These are phyloP conservation scores for Trypanosoma conorhini DNA, from an alignment of 208 protist species.

Conservation along the genomic window DNA sequence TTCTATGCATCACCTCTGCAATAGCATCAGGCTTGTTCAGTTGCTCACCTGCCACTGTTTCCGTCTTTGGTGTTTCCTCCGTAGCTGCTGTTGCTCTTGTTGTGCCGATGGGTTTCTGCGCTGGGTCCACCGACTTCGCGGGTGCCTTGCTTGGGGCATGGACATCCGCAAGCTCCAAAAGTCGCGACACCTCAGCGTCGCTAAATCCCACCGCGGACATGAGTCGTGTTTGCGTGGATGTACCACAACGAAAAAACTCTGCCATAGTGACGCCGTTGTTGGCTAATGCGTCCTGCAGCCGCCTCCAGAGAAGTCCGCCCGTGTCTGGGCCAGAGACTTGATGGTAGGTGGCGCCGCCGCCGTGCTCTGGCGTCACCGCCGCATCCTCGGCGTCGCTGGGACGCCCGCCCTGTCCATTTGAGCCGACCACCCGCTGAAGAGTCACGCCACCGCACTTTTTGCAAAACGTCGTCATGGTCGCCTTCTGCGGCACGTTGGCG, in stretches of 20 bases:
- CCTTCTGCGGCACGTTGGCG: conserved; percentile 1
- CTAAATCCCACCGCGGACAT: conserved; percentile 20
- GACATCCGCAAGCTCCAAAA: conserved; percentile 12
- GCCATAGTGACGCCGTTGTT: conserved; percentile 20
- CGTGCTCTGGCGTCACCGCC: not conserved
- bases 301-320: conserved; percentile 7
- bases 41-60: not conserved
- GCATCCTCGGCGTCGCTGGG: not conserved
- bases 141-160: not conserved
- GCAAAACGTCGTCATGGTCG: conserved; percentile 21
- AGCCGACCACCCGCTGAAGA: conserved; percentile 1
- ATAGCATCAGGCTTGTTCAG: not conserved
- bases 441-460: conserved; percentile 14
- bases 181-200: not conserved
- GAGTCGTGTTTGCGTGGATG: conserved; percentile 8
- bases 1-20: not conserved
- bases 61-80: not conserved
- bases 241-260: conserved; percentile 24
- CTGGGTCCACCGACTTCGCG: not conserved
- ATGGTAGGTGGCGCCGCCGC: not conserved
- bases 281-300: conserved; percentile 19
- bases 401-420: not conserved
- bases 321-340: not conserved
- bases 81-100: not conserved
- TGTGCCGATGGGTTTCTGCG: not conserved